phyloP scores from a whole-genome alignment of 2,329 filamentous ascomycete genomes.

The Pyrenophora tritici-repentis region DNA sequence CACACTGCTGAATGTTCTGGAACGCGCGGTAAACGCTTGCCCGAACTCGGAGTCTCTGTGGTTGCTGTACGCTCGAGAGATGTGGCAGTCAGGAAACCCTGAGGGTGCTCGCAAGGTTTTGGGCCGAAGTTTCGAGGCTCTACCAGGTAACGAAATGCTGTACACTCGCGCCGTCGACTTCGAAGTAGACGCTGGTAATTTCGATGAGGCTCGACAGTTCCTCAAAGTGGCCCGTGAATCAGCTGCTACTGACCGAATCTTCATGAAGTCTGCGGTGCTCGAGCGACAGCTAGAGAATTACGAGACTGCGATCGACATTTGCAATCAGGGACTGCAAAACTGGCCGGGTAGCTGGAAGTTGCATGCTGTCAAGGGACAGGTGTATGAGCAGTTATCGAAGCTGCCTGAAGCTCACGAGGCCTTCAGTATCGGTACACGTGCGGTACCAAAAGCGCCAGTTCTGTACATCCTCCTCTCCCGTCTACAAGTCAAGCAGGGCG shows the following conservation, averaged over 20 bases:
- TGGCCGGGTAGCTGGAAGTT: conserved; percentile 88
- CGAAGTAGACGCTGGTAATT: conserved; percentile 85
- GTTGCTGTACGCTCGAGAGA: conserved; percentile 95
- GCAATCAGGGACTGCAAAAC: conserved; percentile 80
- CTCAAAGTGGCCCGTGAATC: conserved; percentile 82
- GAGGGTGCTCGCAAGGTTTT: conserved; percentile 86
- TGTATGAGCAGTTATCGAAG: conserved; percentile 84
- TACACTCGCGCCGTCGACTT: conserved; percentile 96
- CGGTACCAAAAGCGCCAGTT: conserved; percentile 80
- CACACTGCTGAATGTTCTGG: conserved; percentile 80
- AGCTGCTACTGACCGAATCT: conserved; percentile 93
- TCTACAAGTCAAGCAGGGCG: conserved; percentile 82
- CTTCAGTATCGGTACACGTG: conserved; percentile 84
- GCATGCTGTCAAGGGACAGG: conserved; percentile 99
- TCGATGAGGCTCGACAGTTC: conserved; percentile 79
- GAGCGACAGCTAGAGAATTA: conserved; percentile 81
- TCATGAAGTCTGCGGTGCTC: conserved; percentile 94
- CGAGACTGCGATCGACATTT: conserved; percentile 83
- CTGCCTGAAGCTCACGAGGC: conserved; percentile 85
- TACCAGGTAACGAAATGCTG: conserved; percentile 96
- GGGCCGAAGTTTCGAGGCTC: conserved; percentile 88
- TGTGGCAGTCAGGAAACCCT: conserved; percentile 85
- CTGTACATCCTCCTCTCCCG: conserved; percentile 89
- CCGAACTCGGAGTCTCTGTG: conserved; percentile 89
- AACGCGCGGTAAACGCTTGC: conserved; percentile 92